Percentiles rank a stretch among this genome's conserved stretches.
These are phyloP conservation scores for Penicillium angulare DNA, from an alignment of 495 filamentous ascomycete species.

Conservation along the genomic window DNA sequence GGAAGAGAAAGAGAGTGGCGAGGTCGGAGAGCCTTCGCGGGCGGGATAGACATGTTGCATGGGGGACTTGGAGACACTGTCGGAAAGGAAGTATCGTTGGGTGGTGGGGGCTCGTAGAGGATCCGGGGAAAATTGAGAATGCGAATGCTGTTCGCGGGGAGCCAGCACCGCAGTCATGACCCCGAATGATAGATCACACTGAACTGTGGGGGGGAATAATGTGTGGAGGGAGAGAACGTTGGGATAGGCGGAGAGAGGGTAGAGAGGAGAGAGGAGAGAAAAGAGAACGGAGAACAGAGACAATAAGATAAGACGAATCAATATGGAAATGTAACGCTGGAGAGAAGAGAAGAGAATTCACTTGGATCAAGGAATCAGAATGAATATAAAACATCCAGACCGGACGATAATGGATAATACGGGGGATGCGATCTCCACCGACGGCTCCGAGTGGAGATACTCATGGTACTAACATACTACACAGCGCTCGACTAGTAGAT, in stretches of 20 bases:
- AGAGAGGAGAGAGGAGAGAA: neutral
- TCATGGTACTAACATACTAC: no score
- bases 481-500: no score
- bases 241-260: neutral
- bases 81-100: conserved; percentile 44
- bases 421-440: neutral
- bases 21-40: conserved; percentile 33
- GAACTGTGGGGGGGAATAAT: no score
- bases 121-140: conserved; percentile 33
- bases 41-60: conserved; percentile 32
- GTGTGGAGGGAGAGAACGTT: no score
- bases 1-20: conserved; percentile 37
- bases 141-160: conserved; percentile 35
- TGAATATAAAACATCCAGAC: no score
- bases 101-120: conserved; percentile 40
- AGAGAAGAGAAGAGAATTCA: no score
- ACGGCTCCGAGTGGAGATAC: conserved; percentile 2
- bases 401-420: neutral
- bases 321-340: no score
- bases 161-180: conserved; percentile 45
- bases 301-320: neutral
- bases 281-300: neutral
- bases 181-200: neutral
- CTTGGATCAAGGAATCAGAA: no score
- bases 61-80: conserved; percentile 34